Evolutionary conservation across 1,284 basidiomycete species (phyloP), one percentile per base, ranked within the genome.

Genomic region (Marasmius sp.): DNA sequence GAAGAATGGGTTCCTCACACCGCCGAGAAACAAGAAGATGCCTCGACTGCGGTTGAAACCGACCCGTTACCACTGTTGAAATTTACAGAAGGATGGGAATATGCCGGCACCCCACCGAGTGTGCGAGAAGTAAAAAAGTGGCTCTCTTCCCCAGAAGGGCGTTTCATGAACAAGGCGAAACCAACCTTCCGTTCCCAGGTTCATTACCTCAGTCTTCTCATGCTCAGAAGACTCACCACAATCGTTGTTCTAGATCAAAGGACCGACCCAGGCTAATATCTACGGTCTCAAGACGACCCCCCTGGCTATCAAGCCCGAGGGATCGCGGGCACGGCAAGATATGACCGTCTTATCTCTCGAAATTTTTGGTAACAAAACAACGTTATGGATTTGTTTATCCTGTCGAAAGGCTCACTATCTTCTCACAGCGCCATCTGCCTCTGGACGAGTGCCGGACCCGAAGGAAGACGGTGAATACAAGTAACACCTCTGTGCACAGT

Each of bases 301-400:
- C 37, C 75, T 76, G 12, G 77, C 66, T 36, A 67, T 61, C 68
- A 61, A 51, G 11, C 73, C 77, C 3, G 74, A 75, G 12, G 71
- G 75, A 3, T 70, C 77, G 5, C 84, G 92, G 33, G 88, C 87
- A 70, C 85, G 83, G 61, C 88, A 91, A 66, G 84, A 84, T 70
- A 94, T 98, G 91, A 87, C 90, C 0, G 79, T 93, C 9, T 75
- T 98, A 50, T 87, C 91, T 2, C 72, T 98, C 52, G 97, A 98
- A 73, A 76, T 95, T 1, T 93, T 95, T 71, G 91, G 94, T 92
- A 63, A 66, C 84, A 66, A 49, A 38, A 18, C 8, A 6, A 14
- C 14, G 8, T 43, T 34, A 8, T n/a, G 22, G 22, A 41, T 3
- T 22, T 48, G 14, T 33, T 11, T 27, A 27, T 20, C 22, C 55